Evolutionary conservation across 140 eudicot species (phyloP), one percentile per base, ranked within the genome.

Genomic region (Anethum foeniculum): DNA sequence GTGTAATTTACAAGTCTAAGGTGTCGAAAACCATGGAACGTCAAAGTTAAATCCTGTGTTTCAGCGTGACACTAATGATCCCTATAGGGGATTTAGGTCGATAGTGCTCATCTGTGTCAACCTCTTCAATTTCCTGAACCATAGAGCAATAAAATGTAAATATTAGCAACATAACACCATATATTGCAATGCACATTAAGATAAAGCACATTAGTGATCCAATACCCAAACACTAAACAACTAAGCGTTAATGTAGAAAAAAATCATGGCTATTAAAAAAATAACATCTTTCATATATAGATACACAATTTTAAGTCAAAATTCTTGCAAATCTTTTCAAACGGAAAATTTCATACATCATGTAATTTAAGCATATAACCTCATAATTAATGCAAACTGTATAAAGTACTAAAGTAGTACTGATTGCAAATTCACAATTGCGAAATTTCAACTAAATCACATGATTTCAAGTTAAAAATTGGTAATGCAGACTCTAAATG

Each of bases 21-120:
- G 34, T 72, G 54, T 11, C 74, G 39, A 14, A 27, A 8, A 74
- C 49, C 78, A 74, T 12, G 21, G 23, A 74, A 74, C 39, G 4
- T 43, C 32, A 46, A 46, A 74, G 6, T 46, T 25, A 44, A 28
- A 74, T 81, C 62, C 48, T 88, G 30, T 92, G 93, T 80, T 90
- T 87, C 74, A 90, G 91, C 23, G 80, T 84, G 83, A 92, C 90
- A 25, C 90, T 85, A 68, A 84, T 86, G 85, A 92, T 92, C 77
- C 86, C 89, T n/a, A 90, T 88, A 10, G 89, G 86, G 48, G 93
- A 88, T 80, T 90, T 92, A 39, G 95, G 97, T 79, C 90, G 85
- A 85, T 89, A 92, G 82, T 92, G 97, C 30, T 92, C 97, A 77
- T 92, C 95, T 47, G 97, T 90, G 80, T 91, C 97, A 78, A 90